Evolutionary conservation across 768 basidiomycete species (phyloP).

Genomic region (Hortiboletus flavorubellus): DNA sequence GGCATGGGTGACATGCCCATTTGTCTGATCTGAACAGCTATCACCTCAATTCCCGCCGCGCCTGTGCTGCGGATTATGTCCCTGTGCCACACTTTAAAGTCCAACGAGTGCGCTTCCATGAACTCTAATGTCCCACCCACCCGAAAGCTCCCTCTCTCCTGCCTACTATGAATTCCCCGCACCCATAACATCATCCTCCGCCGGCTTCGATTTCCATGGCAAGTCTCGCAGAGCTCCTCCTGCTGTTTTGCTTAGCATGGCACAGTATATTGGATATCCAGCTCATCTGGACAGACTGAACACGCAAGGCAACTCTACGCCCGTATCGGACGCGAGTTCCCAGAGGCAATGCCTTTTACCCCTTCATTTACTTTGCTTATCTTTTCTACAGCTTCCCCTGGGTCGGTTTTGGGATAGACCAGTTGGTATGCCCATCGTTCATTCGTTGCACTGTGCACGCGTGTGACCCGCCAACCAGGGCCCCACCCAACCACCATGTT

Average conservation of each 20-base stretch:
- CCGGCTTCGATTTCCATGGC: constrained; percentile 77
- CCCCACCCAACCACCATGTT: constrained; percentile 74
- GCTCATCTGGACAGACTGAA: constrained; percentile 38
- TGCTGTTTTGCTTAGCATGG: neutral
- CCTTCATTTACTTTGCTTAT: neutral
- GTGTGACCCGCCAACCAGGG: constrained; percentile 33
- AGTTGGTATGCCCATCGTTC: constrained; percentile 43
- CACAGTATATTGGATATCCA: constrained; percentile 62
- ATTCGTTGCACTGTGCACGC: neutral
- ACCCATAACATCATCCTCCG: constrained; percentile 50
- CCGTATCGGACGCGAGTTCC: constrained; percentile 59
- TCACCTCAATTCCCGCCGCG: no score
- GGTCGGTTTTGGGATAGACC: constrained; percentile 61
- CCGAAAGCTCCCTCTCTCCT: constrained; percentile 35
- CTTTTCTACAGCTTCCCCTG: constrained; percentile 47
- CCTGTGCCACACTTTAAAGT: no score
- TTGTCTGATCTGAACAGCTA: no score
- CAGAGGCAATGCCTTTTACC: constrained; percentile 46
- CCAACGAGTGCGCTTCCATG: no score
- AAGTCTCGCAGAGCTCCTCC: constrained; percentile 15
- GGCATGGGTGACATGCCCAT: no score
- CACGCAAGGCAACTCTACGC: constrained; percentile 58
- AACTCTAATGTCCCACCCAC: neutral
- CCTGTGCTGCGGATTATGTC: no score
- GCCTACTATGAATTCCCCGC: constrained; percentile 54